Base-by-base conservation (phyloP, 2,329 filamentous ascomycete species). In the Claviceps africana region DNA sequence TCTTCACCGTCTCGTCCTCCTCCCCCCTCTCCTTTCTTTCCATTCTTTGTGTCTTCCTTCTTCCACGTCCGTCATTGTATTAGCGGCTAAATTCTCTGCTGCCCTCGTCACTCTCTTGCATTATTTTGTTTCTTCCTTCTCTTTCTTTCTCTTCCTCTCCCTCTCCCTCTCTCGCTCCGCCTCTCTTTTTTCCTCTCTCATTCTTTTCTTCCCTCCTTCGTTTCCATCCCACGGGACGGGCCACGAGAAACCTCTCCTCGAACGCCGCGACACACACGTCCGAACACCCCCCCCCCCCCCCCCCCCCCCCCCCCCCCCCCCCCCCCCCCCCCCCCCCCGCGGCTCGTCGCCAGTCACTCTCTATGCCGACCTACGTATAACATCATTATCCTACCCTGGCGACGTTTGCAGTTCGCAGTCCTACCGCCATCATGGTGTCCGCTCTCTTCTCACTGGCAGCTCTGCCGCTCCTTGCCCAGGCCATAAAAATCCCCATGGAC, bases 381-480 rank as follows among this genome's bases (percentile, higher is more conserved):
- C 11, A 19, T 33, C 2, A 5, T 47, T 13, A 30, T 37, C 22
- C 13, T 25, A 25, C 25, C 25, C 25, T 25, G 25, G 3, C 30
- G 6, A 31, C 9, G 35, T 8, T 31, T 7, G 54, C 30, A 13
- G 48, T 45, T 25, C 37, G 51, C 40, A 52, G 25, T 5, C 22
- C 46, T 21, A 19, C 19, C 13, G 35, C 49, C 55, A 53, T 35
- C 21, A 67, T 67, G 64, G 55, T 64, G 54, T 62, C 60, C 57
- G 44, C 62, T 60, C 55, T 66, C 53, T 59, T 65, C 19, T 54
- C 59, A 7, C 57, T 66, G 42, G 58, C 60, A 53, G 58, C 58
- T 17, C 52, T 64, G 58, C 65, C 63, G 48, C 59, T 63, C 21
- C 51, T 60, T 33, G 62, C 60, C 19, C 52, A 52, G 8, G 60